phyloP scores from a whole-genome alignment of 495 filamentous ascomycete genomes.

The Aspergillus conjunctus region DNA sequence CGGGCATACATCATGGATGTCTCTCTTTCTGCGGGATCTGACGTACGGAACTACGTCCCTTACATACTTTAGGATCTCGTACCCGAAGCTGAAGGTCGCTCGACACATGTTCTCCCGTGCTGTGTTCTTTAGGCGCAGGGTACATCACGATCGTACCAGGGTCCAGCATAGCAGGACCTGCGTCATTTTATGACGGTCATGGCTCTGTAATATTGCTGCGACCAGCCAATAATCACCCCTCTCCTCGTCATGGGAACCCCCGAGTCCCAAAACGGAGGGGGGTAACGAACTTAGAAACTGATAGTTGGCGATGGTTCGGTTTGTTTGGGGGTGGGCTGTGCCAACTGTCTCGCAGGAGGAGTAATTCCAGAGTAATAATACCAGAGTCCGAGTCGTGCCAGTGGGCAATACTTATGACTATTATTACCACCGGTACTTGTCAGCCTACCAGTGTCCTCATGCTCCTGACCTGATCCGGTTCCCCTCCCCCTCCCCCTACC shows the following conservation, averaged over 20 bases:
- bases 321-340: too few species aligned
- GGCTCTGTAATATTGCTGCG: constrained; percentile 1
- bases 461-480: constrained; percentile 31
- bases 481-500: constrained; percentile 28
- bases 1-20: constrained; percentile 1
- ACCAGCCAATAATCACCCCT: constrained; percentile 7
- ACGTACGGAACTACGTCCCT: background rate
- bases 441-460: constrained; percentile 27
- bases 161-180: constrained; percentile 1
- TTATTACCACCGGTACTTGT: constrained; percentile 6
- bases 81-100: background rate
- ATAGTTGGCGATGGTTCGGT: constrained; percentile 6
- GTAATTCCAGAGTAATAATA: constrained; percentile 4
- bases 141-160: constrained; percentile 1
- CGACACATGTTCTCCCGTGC: background rate
- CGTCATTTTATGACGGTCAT: constrained; percentile 14
- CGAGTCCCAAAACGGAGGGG: constrained; percentile 4
- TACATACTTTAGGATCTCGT: constrained; percentile 9
- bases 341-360: background rate
- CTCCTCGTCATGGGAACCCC: constrained; percentile 11
- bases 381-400: constrained; percentile 8
- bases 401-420: constrained; percentile 1
- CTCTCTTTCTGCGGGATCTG: background rate
- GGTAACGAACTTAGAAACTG: background rate
- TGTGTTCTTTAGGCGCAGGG: constrained; percentile 1